Base-by-base conservation (phyloP, 2,329 filamentous ascomycete genomes). In the Graphiopsis chlorocephala region DNA sequence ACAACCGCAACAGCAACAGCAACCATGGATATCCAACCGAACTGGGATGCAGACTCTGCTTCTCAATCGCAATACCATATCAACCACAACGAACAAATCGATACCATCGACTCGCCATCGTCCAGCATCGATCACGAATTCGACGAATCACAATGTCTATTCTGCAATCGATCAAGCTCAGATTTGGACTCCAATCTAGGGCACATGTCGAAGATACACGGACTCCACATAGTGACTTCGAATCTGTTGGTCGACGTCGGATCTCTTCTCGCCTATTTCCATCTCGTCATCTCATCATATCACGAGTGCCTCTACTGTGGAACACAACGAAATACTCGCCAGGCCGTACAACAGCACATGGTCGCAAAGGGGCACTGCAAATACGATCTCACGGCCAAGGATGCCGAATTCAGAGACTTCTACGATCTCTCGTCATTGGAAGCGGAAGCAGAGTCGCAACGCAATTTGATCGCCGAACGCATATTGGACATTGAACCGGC, bases 331-430 rank as follows among this genome's bases (percentile, higher is more conserved):
- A 71, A 72, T 0, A 82, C 79, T 0, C 73, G 75, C 0, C 75
- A 82, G 58, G 84, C 78, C 0, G 79, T 81, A 0, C 82, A 83
- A 66, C 81, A 84, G 38, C 84, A 85, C 62, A 85, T 85, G 83
- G 68, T 73, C 0, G 77, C 73, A 2, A 84, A 82, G 56, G 79
- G 81, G 0, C 82, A 85, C 64, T 85, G 83, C 68, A 77, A 50
- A 8, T 52, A 35, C 31, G 59, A 61, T 17, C 20, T 64, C 14
- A 53, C 31, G 17, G 56, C 33, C 7, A 47, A 59, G 45, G 31
- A 64, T 26, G 45, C 38, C 26, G 63, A 58, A 31, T 23, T 60
- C 47, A 60, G 55, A 55, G 63, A 60, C 10, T 64, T 64, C 48
- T 64, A 64, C 31, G 42, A 64, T 31, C 38, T 59, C 31, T 64